Conservation (phyloP, 2,329 filamentous ascomycete species). For the Dothideomycetidae sp. region DNA sequence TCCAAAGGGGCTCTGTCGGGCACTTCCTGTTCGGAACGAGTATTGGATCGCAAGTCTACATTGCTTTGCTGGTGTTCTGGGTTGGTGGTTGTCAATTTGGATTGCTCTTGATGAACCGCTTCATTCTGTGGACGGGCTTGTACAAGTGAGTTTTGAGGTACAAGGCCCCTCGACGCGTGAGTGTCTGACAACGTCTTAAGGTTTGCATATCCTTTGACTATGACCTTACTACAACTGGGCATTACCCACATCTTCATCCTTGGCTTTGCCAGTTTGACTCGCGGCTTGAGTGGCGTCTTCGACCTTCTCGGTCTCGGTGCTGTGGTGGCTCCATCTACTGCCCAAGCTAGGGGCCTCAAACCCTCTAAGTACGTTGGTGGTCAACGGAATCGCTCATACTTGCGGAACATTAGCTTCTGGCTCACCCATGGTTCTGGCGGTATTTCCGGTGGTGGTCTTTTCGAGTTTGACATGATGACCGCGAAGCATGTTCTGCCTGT, state of each 20-base stretch:
- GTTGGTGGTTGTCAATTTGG: constrained; percentile 34
- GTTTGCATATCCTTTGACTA: constrained; percentile 39
- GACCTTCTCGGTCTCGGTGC: constrained; percentile 29
- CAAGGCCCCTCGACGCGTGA: background rate
- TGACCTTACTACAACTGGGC: constrained; percentile 36
- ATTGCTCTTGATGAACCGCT: constrained; percentile 36
- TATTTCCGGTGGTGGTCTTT: constrained; percentile 39
- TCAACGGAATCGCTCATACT: constrained; percentile 13
- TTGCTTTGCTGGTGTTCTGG: constrained; percentile 35
- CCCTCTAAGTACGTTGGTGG: constrained; percentile 16
- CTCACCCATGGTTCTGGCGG: constrained; percentile 30
- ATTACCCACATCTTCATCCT: constrained; percentile 36
- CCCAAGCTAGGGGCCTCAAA: constrained; percentile 8
- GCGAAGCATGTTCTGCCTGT: constrained; percentile 35
- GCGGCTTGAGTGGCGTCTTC: constrained; percentile 30
- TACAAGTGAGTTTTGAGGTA: constrained; percentile 1
- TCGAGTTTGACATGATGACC: constrained; percentile 37
- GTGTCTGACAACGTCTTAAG: constrained; percentile 18
- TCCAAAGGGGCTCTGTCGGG: constrained; percentile 31
- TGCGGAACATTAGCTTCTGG: constrained; percentile 20
- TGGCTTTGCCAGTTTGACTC: constrained; percentile 33
- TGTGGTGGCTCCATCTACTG: constrained; percentile 30
- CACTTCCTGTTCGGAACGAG: constrained; percentile 35
- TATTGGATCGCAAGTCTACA: constrained; percentile 35
- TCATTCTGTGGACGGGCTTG: constrained; percentile 32